Evolutionary conservation across 495 filamentous ascomycete species (phyloP), one percentile per base, ranked within the genome.

Genomic region (Symbiotaphrina buchneri): DNA sequence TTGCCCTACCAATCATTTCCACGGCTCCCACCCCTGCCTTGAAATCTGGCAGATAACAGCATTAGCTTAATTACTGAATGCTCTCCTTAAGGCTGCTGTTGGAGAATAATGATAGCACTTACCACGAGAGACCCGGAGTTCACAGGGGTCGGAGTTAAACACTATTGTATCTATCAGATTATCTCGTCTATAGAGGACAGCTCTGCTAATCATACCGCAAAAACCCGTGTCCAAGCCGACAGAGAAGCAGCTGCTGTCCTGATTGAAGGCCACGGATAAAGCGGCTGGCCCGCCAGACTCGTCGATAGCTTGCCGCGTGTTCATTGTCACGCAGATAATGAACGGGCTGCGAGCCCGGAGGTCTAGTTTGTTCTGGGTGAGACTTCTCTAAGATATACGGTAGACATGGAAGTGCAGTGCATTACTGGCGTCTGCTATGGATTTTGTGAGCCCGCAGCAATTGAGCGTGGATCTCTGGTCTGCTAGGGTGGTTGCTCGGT

Each of bases 201-300:
- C 17, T 17, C 28, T 16, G 28, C 11, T 2, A n/a, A n/a, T 46
- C 72, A 41, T 63, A 90, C 82, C 74, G 48, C 75, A 74, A 46
- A 91, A 87, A 2, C 87, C 87, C 10, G 66, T 70, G 38, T 92
- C 76, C 21, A 92, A 54, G 3, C 81, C 87, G 4, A 92, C 79
- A 25, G 83, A 69, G 55, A 97, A 97, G 45, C 74, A 83, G 35
- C 67, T 81, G 45, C 64, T 70, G 45, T 92, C 78, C 43, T 73
- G 61, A 46, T 93, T 95, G 56, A 97, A 91, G 14, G 74, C 65
- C 29, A 73, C 71, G 17, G 78, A 87, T 19, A 94, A 63, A 18
- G 80, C 85, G 40, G 70, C 65, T 4, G 80, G 75, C 24, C 67
- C 65, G 22, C 57, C 61, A 22, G 78, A 71, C 27, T 65, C 67